Conservation (phyloP, 208 protist genomes). For the Lotmaria passim region DNA sequence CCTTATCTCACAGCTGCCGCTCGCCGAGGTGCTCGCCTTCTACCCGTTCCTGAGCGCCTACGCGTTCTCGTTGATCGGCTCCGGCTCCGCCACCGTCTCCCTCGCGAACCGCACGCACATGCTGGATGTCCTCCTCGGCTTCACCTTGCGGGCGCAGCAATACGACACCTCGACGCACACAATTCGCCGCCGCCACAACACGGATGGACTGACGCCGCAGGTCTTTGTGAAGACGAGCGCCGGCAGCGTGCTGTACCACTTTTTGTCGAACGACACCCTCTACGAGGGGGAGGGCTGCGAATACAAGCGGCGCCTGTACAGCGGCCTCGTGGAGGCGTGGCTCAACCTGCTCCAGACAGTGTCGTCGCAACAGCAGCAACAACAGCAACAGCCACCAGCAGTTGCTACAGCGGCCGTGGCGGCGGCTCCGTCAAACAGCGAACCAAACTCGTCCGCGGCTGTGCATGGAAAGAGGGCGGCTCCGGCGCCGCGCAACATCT, state of each 20-base stretch:
- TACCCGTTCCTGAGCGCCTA: constrained; percentile 84
- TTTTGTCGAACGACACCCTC: constrained; percentile 81
- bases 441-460: constrained; percentile 1
- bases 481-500: constrained; percentile 47
- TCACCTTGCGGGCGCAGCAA: constrained; percentile 68
- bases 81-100: constrained; percentile 62
- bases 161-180: constrained; percentile 71
- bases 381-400: constrained; percentile 8
- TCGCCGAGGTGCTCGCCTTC: constrained; percentile 85
- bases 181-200: constrained; percentile 55
- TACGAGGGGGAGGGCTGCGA: constrained; percentile 57
- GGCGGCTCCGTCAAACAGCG: neutral
- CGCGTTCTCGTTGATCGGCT: constrained; percentile 79
- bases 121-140: constrained; percentile 69
- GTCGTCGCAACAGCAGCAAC: too few relatives aligned
- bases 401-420: neutral
- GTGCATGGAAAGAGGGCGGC: constrained; percentile 23
- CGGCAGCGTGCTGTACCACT: constrained; percentile 76
- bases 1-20: constrained; percentile 66
- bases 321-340: constrained; percentile 76
- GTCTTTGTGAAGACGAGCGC: constrained; percentile 64
- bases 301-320: constrained; percentile 66
- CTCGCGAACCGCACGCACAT: constrained; percentile 74
- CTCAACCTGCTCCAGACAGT: constrained; percentile 52
- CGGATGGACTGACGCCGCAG: constrained; percentile 25